These are phyloP conservation scores for Naganishia liquefaciens DNA, from an alignment of 1,284 basidiomycete genomes.

Conservation along the genomic window DNA sequence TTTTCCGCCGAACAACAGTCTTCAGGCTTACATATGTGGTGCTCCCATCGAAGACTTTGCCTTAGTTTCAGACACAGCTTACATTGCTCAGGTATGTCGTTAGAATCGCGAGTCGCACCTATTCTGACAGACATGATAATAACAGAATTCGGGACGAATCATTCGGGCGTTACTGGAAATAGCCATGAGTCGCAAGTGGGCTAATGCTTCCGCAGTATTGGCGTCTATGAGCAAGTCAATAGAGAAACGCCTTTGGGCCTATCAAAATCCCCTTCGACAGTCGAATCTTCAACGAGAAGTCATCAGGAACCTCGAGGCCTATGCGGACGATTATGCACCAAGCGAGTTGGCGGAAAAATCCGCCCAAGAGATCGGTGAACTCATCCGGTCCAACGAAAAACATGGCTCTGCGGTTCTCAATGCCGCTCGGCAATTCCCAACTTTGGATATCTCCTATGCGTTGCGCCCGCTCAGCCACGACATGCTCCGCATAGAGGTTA, in stretches of 20 bases:
- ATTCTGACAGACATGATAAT: conserved; percentile 25
- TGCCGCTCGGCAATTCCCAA: conserved; percentile 85
- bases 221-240: conserved; percentile 92
- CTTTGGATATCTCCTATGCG: conserved; percentile 65
- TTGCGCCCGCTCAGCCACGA: conserved; percentile 82
- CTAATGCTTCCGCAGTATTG: conserved; percentile 73
- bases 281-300: conserved; percentile 76
- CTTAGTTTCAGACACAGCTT: conserved; percentile 90
- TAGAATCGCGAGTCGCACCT: not conserved
- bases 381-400: conserved; percentile 82
- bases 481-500: conserved; percentile 74
- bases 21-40: conserved; percentile 87
- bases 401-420: conserved; percentile 78
- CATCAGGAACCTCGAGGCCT: conserved; percentile 74
- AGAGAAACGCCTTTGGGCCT: conserved; percentile 92
- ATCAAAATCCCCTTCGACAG: conserved; percentile 86
- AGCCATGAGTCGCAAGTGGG: conserved; percentile 88
- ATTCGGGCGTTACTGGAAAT: conserved; percentile 92
- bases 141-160: conserved; percentile 84
- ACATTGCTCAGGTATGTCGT: conserved; percentile 68
- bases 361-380: conserved; percentile 72
- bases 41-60: conserved; percentile 89
- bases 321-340: conserved; percentile 81
- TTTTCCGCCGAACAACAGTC: conserved; percentile 37
- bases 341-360: conserved; percentile 74